phyloP scores from a whole-genome alignment of 1,284 basidiomycete species.

The Bondarzewia mesenterica region DNA sequence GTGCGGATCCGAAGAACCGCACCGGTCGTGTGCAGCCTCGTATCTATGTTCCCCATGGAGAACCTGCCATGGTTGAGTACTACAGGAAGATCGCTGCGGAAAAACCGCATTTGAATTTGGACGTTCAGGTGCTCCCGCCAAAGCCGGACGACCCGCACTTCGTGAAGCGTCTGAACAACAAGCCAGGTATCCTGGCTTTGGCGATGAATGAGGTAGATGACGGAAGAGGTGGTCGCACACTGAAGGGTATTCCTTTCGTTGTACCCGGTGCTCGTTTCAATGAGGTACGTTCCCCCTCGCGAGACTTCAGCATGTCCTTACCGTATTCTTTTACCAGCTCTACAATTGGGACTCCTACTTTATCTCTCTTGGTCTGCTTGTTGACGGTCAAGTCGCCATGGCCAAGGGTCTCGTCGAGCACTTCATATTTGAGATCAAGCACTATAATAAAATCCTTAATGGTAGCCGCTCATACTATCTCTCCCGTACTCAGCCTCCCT shows the following conservation, averaged over 20 bases:
- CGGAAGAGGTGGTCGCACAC: conserved; percentile 64
- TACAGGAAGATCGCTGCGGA: conserved; percentile 77
- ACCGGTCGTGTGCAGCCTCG: conserved; percentile 80
- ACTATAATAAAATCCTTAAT: conserved; percentile 87
- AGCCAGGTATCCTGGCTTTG: conserved; percentile 89
- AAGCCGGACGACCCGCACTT: conserved; percentile 83
- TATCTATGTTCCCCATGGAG: conserved; percentile 90
- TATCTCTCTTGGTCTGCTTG: conserved; percentile 87
- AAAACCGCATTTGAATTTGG: conserved; percentile 85
- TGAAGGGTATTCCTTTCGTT: conserved; percentile 94
- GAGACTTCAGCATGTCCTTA: conserved; percentile 1
- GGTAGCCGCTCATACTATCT: conserved; percentile 86
- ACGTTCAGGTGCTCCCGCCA: conserved; percentile 83
- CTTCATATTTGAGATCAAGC: conserved; percentile 98
- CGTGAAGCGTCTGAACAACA: conserved; percentile 89
- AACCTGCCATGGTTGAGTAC: conserved; percentile 91
- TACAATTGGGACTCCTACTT: conserved; percentile 96
- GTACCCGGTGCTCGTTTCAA: conserved; percentile 98
- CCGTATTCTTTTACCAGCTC: conserved; percentile 35
- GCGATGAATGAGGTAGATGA: conserved; percentile 93
- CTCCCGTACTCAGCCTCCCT: conserved; percentile 93
- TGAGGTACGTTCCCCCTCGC: conserved; percentile 53
- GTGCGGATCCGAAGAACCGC: conserved; percentile 94
- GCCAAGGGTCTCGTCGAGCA: conserved; percentile 98
- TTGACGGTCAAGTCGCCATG: conserved; percentile 90